Evolutionary conservation across 176 grass and related monocot genomes (phyloP).

Genomic region (bread wheat (Triticum aestivum)): DNA sequence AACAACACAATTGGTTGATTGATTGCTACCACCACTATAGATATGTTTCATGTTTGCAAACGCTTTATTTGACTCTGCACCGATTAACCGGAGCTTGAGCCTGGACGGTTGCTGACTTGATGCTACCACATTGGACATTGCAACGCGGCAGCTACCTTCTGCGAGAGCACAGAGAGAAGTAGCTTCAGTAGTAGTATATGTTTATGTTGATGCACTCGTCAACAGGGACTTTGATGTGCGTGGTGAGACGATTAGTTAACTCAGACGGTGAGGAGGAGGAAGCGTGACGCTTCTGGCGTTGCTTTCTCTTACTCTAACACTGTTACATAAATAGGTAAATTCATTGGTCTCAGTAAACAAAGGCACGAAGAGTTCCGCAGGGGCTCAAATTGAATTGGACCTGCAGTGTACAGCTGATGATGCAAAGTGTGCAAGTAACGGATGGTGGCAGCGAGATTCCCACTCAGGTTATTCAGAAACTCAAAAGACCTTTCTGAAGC

Average conservation of each 20-base stretch:
- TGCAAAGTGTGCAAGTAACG: not conserved
- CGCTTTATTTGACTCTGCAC: not conserved
- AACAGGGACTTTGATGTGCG: conserved; percentile 26
- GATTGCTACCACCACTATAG: not conserved
- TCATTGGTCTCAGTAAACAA: conserved; percentile 37
- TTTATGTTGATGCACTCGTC: not conserved
- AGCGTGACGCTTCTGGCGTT: conserved; percentile 52
- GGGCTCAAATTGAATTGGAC: not conserved
- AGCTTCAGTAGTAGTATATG: not conserved
- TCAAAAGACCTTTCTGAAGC: not conserved
- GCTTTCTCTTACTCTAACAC: conserved; percentile 22
- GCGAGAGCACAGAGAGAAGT: not conserved
- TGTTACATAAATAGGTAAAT: not conserved
- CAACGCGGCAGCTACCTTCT: not conserved
- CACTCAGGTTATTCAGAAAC: no score
- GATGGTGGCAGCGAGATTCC: not conserved
- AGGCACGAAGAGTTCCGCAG: not conserved
- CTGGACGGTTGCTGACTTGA: not conserved
- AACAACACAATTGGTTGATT: not conserved
- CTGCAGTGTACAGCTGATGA: not conserved
- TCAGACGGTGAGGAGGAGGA: conserved; percentile 18
- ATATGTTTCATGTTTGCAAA: no score
- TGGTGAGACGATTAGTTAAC: conserved; percentile 29
- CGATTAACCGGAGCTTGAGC: not conserved
- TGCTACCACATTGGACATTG: not conserved